phyloP scores from a whole-genome alignment of 2,329 filamentous ascomycete species.

The Exophiala bonariae region DNA sequence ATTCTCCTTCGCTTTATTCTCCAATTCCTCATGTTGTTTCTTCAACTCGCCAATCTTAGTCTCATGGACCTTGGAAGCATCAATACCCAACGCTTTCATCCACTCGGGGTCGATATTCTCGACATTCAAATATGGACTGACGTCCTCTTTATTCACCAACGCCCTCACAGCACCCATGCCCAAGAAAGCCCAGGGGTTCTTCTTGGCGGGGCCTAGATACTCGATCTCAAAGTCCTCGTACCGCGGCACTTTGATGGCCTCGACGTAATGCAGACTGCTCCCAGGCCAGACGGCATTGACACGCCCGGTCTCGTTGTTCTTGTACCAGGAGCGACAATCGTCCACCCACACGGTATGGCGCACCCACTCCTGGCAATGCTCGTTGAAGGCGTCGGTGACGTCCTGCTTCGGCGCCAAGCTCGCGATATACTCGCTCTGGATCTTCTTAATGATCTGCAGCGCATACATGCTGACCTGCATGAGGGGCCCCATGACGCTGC shows the following conservation, averaged over 20 bases:
- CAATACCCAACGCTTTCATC: constrained; percentile 30
- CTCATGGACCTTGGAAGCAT: constrained; percentile 23
- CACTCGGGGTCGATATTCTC: constrained; percentile 37
- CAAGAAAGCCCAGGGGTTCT: constrained; percentile 34
- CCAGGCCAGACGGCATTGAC: constrained; percentile 53
- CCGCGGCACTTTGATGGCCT: constrained; percentile 41
- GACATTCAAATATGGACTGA: constrained; percentile 34
- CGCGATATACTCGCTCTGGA: constrained; percentile 44
- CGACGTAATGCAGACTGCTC: constrained; percentile 50
- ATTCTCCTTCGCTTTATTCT: constrained; percentile 19
- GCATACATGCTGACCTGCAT: constrained; percentile 42
- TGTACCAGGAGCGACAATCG: constrained; percentile 44
- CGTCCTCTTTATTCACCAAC: constrained; percentile 30
- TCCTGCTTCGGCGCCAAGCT: constrained; percentile 37
- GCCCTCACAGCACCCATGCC: constrained; percentile 34
- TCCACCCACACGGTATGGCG: constrained; percentile 52
- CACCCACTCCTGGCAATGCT: constrained; percentile 47
- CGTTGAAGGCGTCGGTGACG: constrained; percentile 36
- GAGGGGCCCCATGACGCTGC: constrained; percentile 44
- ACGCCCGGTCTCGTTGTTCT: constrained; percentile 47
- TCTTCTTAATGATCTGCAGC: constrained; percentile 40
- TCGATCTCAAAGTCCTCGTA: constrained; percentile 49
- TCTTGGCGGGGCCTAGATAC: constrained; percentile 32
- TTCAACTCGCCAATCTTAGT: constrained; percentile 22
- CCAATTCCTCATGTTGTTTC: constrained; percentile 16